A percentile compares a stretch with the other conserved stretches of the same genome.
phyloP scores from a whole-genome alignment of 371 early-diverging fungal species.

The Smittium mucronatum region DNA sequence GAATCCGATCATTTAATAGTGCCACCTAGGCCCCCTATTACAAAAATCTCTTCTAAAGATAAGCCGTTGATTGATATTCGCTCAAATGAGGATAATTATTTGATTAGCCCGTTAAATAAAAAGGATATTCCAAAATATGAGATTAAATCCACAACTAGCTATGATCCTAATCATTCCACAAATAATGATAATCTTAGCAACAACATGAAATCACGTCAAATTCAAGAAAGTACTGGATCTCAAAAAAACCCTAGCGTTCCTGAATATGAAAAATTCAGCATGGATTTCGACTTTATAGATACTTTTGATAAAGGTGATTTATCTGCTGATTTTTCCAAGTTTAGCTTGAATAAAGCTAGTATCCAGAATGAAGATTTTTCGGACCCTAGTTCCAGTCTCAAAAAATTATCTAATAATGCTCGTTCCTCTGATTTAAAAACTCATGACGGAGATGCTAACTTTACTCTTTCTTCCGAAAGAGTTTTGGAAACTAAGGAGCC shows the following conservation, averaged over 20 bases:
- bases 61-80: not conserved
- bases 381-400: too few species aligned
- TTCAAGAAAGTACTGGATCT: not conserved
- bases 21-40: not conserved
- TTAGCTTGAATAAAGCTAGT: too few species aligned
- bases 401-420: too few species aligned
- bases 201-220: not conserved
- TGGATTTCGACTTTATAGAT: not conserved
- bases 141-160: not conserved
- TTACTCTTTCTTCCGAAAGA: too few species aligned
- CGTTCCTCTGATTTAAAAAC: too few species aligned
- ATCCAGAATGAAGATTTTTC: too few species aligned
- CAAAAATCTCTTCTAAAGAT: not conserved
- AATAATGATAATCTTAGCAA: not conserved
- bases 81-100: not conserved
- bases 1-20: too few species aligned
- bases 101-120: not conserved
- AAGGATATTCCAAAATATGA: too few species aligned
- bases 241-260: not conserved
- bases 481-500: too few species aligned
- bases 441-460: too few species aligned
- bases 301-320: not conserved
- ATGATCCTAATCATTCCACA: not conserved
- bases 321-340: not conserved
- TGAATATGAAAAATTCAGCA: not conserved